Evolutionary conservation across 306 rosid species (phyloP).

Genomic region (Inga oerstediana): DNA sequence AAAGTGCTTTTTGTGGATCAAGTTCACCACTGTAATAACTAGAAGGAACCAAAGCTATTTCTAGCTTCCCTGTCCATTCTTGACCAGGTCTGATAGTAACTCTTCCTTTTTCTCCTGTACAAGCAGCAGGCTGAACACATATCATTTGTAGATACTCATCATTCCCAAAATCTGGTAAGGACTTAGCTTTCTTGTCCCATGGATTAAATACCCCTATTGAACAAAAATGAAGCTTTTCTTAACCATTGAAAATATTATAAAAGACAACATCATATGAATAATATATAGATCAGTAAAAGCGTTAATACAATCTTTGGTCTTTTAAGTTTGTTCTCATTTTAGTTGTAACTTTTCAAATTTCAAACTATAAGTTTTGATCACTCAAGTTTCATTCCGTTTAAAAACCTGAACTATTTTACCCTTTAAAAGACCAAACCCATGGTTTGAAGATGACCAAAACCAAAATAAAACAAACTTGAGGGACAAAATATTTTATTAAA

Average conservation of each 20-base stretch:
- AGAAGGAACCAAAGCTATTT: slow-evolving; percentile 68
- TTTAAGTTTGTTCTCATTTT: too few relatives aligned
- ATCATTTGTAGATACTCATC: slow-evolving; percentile 69
- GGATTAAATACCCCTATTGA: slow-evolving; percentile 83
- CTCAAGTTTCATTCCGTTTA: too few relatives aligned
- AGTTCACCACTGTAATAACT: slow-evolving; percentile 83
- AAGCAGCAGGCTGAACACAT: slow-evolving; percentile 78
- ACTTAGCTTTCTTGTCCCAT: slow-evolving; percentile 80
- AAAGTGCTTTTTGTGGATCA: slow-evolving; percentile 45
- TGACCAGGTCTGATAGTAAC: slow-evolving; percentile 78
- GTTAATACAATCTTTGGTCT: too few relatives aligned
- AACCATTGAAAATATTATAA: background rate
- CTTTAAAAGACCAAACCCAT: too few relatives aligned
- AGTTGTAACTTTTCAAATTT: too few relatives aligned
- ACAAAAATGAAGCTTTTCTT: background rate
- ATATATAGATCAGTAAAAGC: too few relatives aligned
- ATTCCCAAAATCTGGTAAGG: slow-evolving; percentile 68
- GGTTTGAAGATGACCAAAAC: too few relatives aligned
- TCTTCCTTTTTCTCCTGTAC: slow-evolving; percentile 64
- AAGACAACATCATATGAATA: background rate
- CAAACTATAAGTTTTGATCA: too few relatives aligned
- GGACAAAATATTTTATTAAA: too few relatives aligned
- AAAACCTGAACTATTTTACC: too few relatives aligned
- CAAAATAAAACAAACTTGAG: too few relatives aligned
- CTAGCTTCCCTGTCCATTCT: slow-evolving; percentile 91